Conservation (phyloP, 768 basidiomycete species). For the Suillus lakei region DNA sequence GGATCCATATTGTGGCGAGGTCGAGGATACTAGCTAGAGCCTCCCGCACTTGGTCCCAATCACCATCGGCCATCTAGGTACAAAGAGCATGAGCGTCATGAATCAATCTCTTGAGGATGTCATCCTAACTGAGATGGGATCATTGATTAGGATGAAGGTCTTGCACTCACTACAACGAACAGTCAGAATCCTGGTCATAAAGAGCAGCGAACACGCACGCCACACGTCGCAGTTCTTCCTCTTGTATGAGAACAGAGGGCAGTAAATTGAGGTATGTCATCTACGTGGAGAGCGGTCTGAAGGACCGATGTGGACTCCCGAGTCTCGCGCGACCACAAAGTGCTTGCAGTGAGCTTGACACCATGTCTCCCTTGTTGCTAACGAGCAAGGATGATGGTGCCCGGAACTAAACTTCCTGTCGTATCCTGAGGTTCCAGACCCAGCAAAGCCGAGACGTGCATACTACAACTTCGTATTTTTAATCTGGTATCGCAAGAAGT, state of each 20-base stretch:
- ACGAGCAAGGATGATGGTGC: slow-evolving; percentile 35
- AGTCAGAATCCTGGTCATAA: slow-evolving; percentile 8
- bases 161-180: slow-evolving; percentile 38
- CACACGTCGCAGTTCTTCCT: slow-evolving; percentile 24
- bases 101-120: not conserved
- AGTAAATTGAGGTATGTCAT: slow-evolving; percentile 32
- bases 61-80: slow-evolving; percentile 44
- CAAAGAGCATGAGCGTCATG: too few species aligned
- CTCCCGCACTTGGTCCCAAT: slow-evolving; percentile 44
- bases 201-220: slow-evolving; percentile 26
- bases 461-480: slow-evolving; percentile 40
- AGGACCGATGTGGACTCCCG: slow-evolving; percentile 16
- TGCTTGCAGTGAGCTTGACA: not conserved
- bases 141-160: slow-evolving; percentile 46
- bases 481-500: slow-evolving; percentile 22
- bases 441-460: slow-evolving; percentile 38
- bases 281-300: slow-evolving; percentile 30
- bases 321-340: slow-evolving; percentile 11
- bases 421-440: slow-evolving; percentile 23
- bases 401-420: slow-evolving; percentile 24
- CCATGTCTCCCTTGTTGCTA: slow-evolving; percentile 13
- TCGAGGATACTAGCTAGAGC: slow-evolving; percentile 47
- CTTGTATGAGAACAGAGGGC: slow-evolving; percentile 20
- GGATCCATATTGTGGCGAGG: slow-evolving; percentile 39
- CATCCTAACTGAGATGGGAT: slow-evolving; percentile 41